Evolutionary conservation across 768 basidiomycete species (phyloP), one percentile per base, ranked within the genome.

Genomic region (Calvatia gigantea): DNA sequence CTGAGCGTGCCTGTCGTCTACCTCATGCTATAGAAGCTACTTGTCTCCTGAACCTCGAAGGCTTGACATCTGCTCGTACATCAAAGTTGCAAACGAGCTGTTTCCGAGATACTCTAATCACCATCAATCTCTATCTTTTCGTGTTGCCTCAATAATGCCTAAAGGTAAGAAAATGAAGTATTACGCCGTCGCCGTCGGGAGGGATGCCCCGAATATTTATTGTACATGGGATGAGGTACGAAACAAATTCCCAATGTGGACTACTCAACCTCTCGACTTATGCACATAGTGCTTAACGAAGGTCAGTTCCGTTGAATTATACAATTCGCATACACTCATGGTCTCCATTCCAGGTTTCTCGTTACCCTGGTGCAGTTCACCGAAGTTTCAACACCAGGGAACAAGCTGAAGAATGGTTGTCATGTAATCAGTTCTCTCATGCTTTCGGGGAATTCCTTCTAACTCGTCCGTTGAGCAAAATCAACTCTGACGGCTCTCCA

Each of bases 111-210:
- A n/a, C n/a, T n/a, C n/a, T n/a, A n/a, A n/a, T n/a, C n/a, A n/a
- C n/a, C n/a, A n/a, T n/a, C n/a, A 3, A 23, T 8, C 27, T 7
- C 32, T 47, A 29, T 17, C n/a, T 37, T 23, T 37, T 21, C 41
- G 6, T 17, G 17, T 19, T 31, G 15, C 41, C 19, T 25, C 6
- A 25, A 51, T 3, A 1, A 70, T 72, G 71, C 67, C 69, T 31
- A 70, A 67, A 54, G 52, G 62, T 38, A 49, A 58, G 27, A 62
- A 62, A 46, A 46, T 49, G n/a, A 86, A 84, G 58, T 85, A 69
- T 58, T 88, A 87, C 51, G 87, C 86, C 2, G 85, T 88, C 1
- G 69, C 73, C 33, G 67, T 75, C 35, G 87, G 87, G 2, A 70
- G 82, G 25, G 70, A 79, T 56, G 86, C 84, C 1, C 78, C 82